Base-by-base conservation (phyloP, 495 filamentous ascomycete genomes). In the Xylaria scruposa region DNA sequence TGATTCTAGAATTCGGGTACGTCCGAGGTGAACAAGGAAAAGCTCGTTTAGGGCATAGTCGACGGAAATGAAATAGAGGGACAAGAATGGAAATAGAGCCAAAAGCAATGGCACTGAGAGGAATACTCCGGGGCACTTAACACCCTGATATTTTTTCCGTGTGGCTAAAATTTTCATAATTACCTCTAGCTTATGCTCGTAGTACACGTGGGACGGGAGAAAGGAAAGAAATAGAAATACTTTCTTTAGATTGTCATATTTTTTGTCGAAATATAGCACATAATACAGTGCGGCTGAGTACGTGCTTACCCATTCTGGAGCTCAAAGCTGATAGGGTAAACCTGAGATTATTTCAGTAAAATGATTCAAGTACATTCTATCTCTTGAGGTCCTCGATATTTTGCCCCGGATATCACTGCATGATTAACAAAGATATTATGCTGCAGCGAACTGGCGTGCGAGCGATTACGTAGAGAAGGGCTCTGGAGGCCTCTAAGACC, bases 241-340 rank as follows among this genome's bases (percentile, higher is more conserved):
- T n/a, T 26, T 19, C 58, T 8, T 9, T 9, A n/a, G 26, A 29
- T 47, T 31, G 42, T 13, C 33, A 46, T 4, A 46, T 47, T 65
- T 46, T 13, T 13, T 26, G n/a, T 15, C 47, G 42, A 29, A 5
- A 47, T 44, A 17, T 46, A 49, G 13, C 31, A 21, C 40, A 49
- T 29, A 47, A 33, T 65, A 47, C 62, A 33, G 62, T 65, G 62
- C 42, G 62, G 62, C 62, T 65, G 42, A 49, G 36, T 29, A 47
- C 7, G 13, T 19, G 26, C 24, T 10, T 33, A 26, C n/a, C n/a
- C 24, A 49, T 33, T 26, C 36, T 10, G 24, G 6, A 2, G 13
- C 42, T 33, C 29, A 21, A 42, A 47, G 24, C 36, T 21, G 12
- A 42, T 15, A 62, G 59, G 31, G 59, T 4, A 44, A 63, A 3